Evolutionary conservation across 2,329 filamentous ascomycete genomes (phyloP), one percentile per base, ranked within the genome.

Genomic region (Aureobasidium subglaciale): DNA sequence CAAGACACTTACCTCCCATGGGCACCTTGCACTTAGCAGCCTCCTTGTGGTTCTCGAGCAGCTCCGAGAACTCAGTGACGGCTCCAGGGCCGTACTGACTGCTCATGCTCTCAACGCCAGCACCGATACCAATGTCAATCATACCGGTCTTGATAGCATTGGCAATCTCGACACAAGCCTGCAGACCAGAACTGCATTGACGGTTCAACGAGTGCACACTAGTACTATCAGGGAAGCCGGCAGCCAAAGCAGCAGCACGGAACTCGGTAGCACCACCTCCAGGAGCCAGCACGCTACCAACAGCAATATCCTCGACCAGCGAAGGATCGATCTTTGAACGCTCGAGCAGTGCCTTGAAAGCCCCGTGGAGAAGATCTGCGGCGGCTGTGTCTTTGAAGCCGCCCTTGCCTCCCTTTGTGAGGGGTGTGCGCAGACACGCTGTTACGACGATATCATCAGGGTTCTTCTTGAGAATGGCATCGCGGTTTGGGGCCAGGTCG

Each of bases 191-290:
- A 13, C 88, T 95, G 78, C 93, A 99, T 76, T 97, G 92, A 66
- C 93, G 80, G 80, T 97, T 99, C 71, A 96, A 75, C 57, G 85
- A 84, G 75, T 88, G 90, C 57, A 95, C 87, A n/a, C 90, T 87
- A 5, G 90, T 83, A 16, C 83, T 80, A 65, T 88, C 87, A 40
- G 93, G 88, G 78, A 97, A 95, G 42, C 93, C 93, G 48, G 93
- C 93, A 6, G 90, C 89, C 56, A 97, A 79, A 55, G 86, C 86
- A 32, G 93, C 93, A 58, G 90, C 93, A 62, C 93, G 87, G 84
- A 96, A 96, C 76, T 97, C 93, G 43, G 93, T 97, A 20, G 93
- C 93, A 63, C 92, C 93, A 63, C 90, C 93, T 59, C 93, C 93
- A 30, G 92, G 92, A 16, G 92, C 84, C 46, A 99, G 84, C 27